Evolutionary conservation across 208 protist species (phyloP), one percentile per base, ranked within the genome.

Genomic region (Leishmania amazonensis): DNA sequence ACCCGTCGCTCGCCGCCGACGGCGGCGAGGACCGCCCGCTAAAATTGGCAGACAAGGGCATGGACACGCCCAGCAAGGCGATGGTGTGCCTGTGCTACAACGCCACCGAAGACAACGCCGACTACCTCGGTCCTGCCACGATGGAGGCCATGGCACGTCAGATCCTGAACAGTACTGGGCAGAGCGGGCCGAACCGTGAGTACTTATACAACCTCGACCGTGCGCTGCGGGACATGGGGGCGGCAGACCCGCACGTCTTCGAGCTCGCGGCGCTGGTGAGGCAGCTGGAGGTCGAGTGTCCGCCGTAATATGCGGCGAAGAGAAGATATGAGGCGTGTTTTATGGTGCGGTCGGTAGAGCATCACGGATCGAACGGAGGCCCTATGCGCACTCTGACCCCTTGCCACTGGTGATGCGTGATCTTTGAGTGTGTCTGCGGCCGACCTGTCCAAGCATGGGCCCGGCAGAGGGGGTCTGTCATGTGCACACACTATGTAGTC

Each of bases 21-120:
- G 71, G 60, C 15, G 70, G 60, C 15, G 70, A 51, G 13, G 81
- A 85, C 42, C 85, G 75, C 45, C 60, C 40, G 45, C 57, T 91
- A 47, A 31, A 75, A 11, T 58, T 88, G 47, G 31, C 65, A 35
- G 80, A 87, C 73, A 58, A 67, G 49, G 82, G 68, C 47, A 79
- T 77, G 35, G 68, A 78, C 49, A 78, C 73, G 70, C 45, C 80
- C 35, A 75, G 78, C 8, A 88, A 83, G 81, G 67, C 78, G 7
- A 81, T 90, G 1, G 78, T 93, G n/a, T 89, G 76, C 54, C 85
- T 97, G 45, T 94, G 90, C 82, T 97, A 97, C 85, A 91, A 90
- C 68, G 94, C 90, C 3, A 94, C 90, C n/a, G 78, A 83, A 51
- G 87, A 90, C 24, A 95, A 94, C 75, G 65, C 58, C 31, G 91